phyloP scores from a whole-genome alignment of 2,329 filamentous ascomycete genomes.

The Talaromyces sp. region DNA sequence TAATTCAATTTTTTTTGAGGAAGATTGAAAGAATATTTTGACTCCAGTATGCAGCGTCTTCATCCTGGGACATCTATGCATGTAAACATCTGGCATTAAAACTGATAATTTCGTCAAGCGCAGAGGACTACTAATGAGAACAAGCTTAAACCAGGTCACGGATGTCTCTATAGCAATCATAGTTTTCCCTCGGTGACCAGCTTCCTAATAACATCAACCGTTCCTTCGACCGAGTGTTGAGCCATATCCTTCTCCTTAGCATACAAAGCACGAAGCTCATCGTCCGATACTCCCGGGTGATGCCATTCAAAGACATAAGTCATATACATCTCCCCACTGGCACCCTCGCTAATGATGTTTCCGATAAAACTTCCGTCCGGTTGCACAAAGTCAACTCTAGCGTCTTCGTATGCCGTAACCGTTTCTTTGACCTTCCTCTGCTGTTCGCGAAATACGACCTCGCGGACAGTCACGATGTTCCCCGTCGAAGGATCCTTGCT shows the following conservation, averaged over 20 bases:
- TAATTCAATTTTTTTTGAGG: no score
- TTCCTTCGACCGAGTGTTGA: slow-evolving; percentile 2
- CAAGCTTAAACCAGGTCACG: background rate
- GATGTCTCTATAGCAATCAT: background rate
- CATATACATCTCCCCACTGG: slow-evolving; percentile 32
- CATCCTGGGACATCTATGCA: background rate
- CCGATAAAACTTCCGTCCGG: slow-evolving; percentile 23
- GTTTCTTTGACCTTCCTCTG: slow-evolving; percentile 23
- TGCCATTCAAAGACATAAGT: slow-evolving; percentile 41
- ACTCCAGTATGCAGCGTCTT: background rate
- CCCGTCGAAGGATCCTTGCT: slow-evolving; percentile 19
- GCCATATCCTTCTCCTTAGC: background rate
- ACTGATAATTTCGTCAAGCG: background rate
- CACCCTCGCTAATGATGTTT: slow-evolving; percentile 28
- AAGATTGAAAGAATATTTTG: no score
- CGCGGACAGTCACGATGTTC: slow-evolving; percentile 24
- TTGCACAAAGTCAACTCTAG: slow-evolving; percentile 27
- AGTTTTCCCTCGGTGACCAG: slow-evolving; percentile 3
- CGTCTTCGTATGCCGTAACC: slow-evolving; percentile 22
- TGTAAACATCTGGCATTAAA: background rate
- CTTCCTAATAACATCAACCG: background rate
- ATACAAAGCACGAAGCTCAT: background rate
- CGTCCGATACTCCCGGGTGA: slow-evolving; percentile 23
- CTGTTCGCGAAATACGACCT: slow-evolving; percentile 26
- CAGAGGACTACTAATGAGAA: background rate